phyloP scores from a whole-genome alignment of 1,139 yeast species.

The Suhomyces maxii region DNA sequence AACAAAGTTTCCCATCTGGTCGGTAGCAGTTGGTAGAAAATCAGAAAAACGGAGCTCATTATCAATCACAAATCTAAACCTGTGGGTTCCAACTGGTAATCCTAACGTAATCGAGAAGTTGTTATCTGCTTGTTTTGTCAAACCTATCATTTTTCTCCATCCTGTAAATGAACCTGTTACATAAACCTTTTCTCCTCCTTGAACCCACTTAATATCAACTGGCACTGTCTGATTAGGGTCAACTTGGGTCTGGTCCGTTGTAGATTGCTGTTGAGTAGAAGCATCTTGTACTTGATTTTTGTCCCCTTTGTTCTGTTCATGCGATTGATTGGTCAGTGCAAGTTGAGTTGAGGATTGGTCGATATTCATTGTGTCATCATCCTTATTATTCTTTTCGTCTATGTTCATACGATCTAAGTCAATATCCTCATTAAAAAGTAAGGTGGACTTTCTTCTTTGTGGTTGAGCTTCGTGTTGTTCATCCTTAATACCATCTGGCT shows the following conservation, averaged over 20 bases:
- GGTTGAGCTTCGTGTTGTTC: slow-evolving; percentile 24
- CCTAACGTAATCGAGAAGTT: slow-evolving; percentile 43
- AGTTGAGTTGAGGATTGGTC: slow-evolving; percentile 5
- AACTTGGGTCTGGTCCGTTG: slow-evolving; percentile 6
- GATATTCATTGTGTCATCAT: slow-evolving; percentile 9
- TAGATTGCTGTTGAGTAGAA: slow-evolving; percentile 12
- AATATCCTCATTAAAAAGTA: slow-evolving; percentile 42
- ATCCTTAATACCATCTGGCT: not conserved
- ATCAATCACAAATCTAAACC: slow-evolving; percentile 49
- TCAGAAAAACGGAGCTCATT: slow-evolving; percentile 50
- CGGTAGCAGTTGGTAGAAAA: slow-evolving; percentile 50
- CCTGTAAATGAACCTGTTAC: slow-evolving; percentile 53
- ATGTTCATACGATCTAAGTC: slow-evolving; percentile 41
- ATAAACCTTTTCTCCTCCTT: slow-evolving; percentile 85
- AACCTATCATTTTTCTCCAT: slow-evolving; percentile 53
- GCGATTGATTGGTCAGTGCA: slow-evolving; percentile 13
- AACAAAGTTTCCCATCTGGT: slow-evolving; percentile 53
- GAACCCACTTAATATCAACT: slow-evolving; percentile 87
- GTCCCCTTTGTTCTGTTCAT: slow-evolving; percentile 7
- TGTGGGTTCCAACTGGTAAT: slow-evolving; percentile 49
- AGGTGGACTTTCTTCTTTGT: slow-evolving; percentile 40
- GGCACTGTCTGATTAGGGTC: slow-evolving; percentile 40
- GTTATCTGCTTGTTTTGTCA: slow-evolving; percentile 49
- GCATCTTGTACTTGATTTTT: slow-evolving; percentile 11
- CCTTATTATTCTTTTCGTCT: slow-evolving; percentile 16